Evolutionary conservation across 225 moss, liverwort and hornwort species (phyloP), one percentile per base, ranked within the genome.

Genomic region (Marchantia polymorpha): DNA sequence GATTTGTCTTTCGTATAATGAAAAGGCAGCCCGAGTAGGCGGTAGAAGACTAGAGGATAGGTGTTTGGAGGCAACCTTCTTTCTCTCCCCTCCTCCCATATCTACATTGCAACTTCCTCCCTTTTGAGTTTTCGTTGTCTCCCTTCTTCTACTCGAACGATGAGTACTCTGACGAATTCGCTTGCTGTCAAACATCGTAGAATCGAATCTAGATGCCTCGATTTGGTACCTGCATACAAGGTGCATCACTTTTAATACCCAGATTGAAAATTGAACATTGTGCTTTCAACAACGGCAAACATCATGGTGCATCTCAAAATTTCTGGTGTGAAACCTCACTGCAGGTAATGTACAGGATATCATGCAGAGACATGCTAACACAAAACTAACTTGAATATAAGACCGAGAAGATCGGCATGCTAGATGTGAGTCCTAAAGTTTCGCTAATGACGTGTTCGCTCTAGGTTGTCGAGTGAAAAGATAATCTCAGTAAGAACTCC

Each of bases 161-260:
- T 4, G 20, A 49, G 31, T 29, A 22, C 7, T 23, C 5, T 73
- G 77, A 47, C 80, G 77, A 17, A 30, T 48, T 73, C 84, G 80
- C 84, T 81, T 81, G 4, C 58, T 25, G 4, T 46, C 59, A 48
- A 64, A 67, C 29, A 30, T 66, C 58, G 7, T 12, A 17, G 58
- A n/a, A 29, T 77, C 55, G 27, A 30, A 27, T 46, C 27, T 7
- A 20, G 13, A 50, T 23, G 0, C 77, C 22, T 77, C 65, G 14
- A 56, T 50, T 15, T 70, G 16, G 26, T 58, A 81, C 25, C 84
- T 84, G 84, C 84, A 77, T 46, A 49, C 22, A 39, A 9, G 25
- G 14, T 48, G 6, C 56, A 25, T 10, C 48, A 77, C 12, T 14
- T 23, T 64, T 5, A 63, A 16, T 14, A 63, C 12, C 12, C 15